Evolutionary conservation across 768 basidiomycete species (phyloP).

Genomic region (Termitomyces sp.): DNA sequence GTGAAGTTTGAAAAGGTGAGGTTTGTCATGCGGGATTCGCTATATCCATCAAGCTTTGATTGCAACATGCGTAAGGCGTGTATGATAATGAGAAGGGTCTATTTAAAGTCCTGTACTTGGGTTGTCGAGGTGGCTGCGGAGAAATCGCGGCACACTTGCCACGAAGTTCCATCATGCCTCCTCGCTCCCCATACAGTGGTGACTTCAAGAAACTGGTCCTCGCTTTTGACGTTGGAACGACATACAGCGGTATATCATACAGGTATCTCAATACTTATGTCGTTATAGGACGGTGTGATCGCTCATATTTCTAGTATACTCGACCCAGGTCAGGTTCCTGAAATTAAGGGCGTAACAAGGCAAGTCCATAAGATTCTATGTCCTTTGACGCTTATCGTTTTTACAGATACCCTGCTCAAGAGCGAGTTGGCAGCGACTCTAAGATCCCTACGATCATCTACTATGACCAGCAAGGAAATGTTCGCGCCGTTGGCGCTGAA

Average conservation of each 20-base stretch:
- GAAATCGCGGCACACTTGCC: background rate
- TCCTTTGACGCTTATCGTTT: background rate
- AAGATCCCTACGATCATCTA: slow-evolving; percentile 43
- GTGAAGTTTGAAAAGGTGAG: background rate
- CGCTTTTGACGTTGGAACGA: slow-evolving; percentile 50
- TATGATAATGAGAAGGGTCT: background rate
- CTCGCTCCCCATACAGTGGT: slow-evolving; percentile 34
- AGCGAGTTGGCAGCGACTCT: slow-evolving; percentile 35
- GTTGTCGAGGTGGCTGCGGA: slow-evolving; percentile 39
- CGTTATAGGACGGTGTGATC: background rate
- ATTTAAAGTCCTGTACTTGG: background rate
- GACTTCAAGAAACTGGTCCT: slow-evolving; percentile 37
- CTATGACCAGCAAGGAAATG: slow-evolving; percentile 34
- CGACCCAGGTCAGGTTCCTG: slow-evolving; percentile 27
- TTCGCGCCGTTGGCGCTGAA: slow-evolving; percentile 44
- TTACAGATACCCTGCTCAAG: slow-evolving; percentile 43
- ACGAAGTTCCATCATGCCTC: slow-evolving; percentile 10
- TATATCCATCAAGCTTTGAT: slow-evolving; percentile 6
- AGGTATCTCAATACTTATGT: slow-evolving; percentile 11
- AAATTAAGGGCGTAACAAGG: slow-evolving; percentile 37
- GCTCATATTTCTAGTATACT: slow-evolving; percentile 22
- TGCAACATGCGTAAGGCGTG: slow-evolving; percentile 11
- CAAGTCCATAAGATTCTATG: slow-evolving; percentile 18
- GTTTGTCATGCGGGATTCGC: background rate
- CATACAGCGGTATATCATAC: slow-evolving; percentile 46